These are phyloP conservation scores for Alternaria brassicicola DNA, from an alignment of 2,329 filamentous ascomycete species.

Conservation along the genomic window DNA sequence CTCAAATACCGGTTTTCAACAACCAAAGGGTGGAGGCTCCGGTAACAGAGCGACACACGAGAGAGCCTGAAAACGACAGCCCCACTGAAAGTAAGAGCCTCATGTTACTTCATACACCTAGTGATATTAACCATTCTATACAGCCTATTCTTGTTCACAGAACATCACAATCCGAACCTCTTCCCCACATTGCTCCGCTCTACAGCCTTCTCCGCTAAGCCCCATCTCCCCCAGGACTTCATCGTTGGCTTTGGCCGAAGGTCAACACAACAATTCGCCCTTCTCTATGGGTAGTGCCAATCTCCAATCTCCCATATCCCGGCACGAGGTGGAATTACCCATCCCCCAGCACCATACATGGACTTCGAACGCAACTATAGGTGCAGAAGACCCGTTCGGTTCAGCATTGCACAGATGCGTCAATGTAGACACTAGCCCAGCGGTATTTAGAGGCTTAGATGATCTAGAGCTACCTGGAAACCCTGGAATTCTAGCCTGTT, in stretches of 20 bases:
- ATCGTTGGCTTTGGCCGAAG: not conserved
- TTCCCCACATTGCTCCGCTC: not conserved
- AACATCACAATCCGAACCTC: not conserved
- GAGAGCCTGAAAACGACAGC: accelerated
- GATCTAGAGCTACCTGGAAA: not conserved
- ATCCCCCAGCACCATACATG: not conserved
- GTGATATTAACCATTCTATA: not conserved
- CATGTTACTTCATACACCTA: accelerated
- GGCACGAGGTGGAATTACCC: not conserved
- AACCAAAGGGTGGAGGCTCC: accelerated
- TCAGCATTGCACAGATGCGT: not conserved
- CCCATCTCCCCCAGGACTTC: not conserved
- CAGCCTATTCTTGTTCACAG: not conserved
- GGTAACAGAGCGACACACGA: no score
- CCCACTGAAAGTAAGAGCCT: not conserved
- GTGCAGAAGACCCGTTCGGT: not conserved
- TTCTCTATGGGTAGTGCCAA: no score
- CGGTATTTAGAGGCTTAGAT: no score
- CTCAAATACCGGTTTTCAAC: not conserved
- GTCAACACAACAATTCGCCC: not conserved
- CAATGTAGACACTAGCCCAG: no score
- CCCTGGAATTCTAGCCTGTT: not conserved
- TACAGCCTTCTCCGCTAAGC: not conserved
- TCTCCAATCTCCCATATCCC: not conserved
- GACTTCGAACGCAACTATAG: not conserved